Base-by-base conservation (phyloP, 2,329 filamentous ascomycete genomes). In the Magnaporthiopsis incrustans region DNA sequence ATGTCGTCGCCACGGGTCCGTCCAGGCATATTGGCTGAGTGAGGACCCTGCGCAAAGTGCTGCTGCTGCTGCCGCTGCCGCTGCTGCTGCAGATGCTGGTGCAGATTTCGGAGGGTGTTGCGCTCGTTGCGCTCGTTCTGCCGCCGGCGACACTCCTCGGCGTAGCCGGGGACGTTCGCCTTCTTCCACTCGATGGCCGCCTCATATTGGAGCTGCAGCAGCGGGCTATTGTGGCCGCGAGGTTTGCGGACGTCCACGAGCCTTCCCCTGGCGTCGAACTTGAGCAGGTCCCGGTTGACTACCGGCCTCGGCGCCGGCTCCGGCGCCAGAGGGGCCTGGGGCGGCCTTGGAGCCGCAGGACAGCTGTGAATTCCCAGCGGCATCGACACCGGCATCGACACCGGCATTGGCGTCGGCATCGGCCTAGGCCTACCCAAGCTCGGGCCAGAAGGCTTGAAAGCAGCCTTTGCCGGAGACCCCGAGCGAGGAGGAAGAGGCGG, bases 141-240 rank as follows among this genome's bases (percentile, higher is more conserved):
- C 60, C 79, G 73, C 57, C 72, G 71, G 66, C 79, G 79, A 71
- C 80, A 82, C 67, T 76, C 73, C 65, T 77, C 67, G 30, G 80
- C 79, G 67, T 81, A 82, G 2, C 78, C 78, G 7, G 79, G 79
- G 67, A 81, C 77, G 60, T 77, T 76, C 27, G 77, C 77, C 67
- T 82, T 82, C 64, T 78, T 76, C 76, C 76, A 80, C 69, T 82
- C 79, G 44, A 82, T 76, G 67, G 76, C 81, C 50, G 74, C 77
- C 70, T 82, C 79, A 68, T 82, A 82, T 65, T 74, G 72, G 65
- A 79, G 77, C 69, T 82, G 80, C 32, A 74, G 74, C 59, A 69
- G 65, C 15, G 79, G 70, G 56, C 58, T 32, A 65, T 81, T 71
- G 59, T 78, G 78, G 35, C 71, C 68, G 4, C 73, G 73, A 12